A percentile compares a stretch with the other conserved stretches of the same genome.
Evolutionary conservation across 495 filamentous ascomycete species (phyloP).

Genomic region (Friedmanniomyces simplex): DNA sequence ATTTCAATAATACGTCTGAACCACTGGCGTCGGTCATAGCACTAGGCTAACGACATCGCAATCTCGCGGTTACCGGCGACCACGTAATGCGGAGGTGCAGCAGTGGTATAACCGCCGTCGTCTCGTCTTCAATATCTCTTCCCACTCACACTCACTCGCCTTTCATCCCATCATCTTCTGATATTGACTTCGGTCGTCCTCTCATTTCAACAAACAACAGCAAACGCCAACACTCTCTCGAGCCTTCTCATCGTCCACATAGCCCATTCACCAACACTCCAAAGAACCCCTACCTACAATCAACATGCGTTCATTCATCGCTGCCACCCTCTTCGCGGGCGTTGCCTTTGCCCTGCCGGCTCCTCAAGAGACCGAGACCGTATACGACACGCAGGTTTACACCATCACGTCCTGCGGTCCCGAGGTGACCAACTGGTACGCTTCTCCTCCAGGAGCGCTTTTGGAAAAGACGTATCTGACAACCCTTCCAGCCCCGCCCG

Average conservation of each 20-base stretch:
- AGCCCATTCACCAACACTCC: neutral
- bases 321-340: conserved; percentile 13
- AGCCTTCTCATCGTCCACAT: neutral
- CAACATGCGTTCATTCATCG: conserved; percentile 19
- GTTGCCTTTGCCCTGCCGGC: conserved; percentile 9
- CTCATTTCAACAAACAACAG: conserved; percentile 14
- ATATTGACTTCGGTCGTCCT: conserved; percentile 23
- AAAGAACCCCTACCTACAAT: neutral
- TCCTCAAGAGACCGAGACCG: conserved; percentile 10
- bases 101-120: neutral
- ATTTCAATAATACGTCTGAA: neutral
- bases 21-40: neutral
- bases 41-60: neutral
- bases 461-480: neutral
- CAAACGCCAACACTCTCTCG: conserved; percentile 1
- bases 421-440: conserved; percentile 15
- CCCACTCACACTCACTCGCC: neutral
- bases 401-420: conserved; percentile 22
- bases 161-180: neutral
- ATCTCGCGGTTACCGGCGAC: neutral
- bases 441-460: neutral
- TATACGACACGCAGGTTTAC: conserved; percentile 14
- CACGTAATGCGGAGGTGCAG: neutral
- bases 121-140: neutral
- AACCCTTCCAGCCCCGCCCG: conserved; percentile 6